Base-by-base conservation (phyloP, 192 early-diverging fungal genomes). In the Fimicolochytrium jonesii region DNA sequence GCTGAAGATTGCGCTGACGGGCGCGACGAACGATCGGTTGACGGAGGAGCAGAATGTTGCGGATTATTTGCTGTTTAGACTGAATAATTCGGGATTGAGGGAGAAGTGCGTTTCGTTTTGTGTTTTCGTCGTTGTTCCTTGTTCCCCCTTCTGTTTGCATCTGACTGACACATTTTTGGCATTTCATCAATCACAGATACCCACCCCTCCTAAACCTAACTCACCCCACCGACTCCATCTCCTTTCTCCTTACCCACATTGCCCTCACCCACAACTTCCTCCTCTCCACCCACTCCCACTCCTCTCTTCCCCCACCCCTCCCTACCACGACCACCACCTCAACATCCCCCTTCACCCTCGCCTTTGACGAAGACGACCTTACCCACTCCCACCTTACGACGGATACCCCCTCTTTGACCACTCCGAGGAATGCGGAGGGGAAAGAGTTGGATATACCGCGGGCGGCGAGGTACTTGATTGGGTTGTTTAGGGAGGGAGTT, bases 1-100 rank as follows among this genome's bases (percentile, higher is more conserved):
- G 32, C 72, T 98, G 69, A 92, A 94, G 58, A 88, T 98, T 2
- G 92, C 93, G 6, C 66, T 98, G 35, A 92, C 91, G 29, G 94
- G 72, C 35, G 88, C 90, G 2, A 94, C 94, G 29, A 89, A 86
- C 17, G 92, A 96, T 67, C 79, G 87, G 56, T 76, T 93, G 35
- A 85, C 87, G 2, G 91, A 92, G 39, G 83, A 88, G 52, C 69
- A 79, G 67, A 77, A 92, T 37, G 86, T 98, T 43, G 92, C 86
- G 3, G 95, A 96, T 68, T 98, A 93, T 61, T 75, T 98, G 18
- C 73, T 98, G 0, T 96, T 86, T 71, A 73, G 84, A 17, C 77
- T 98, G 41, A 96, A 96, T 44, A 53, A 67, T 9, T 63, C 52
- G 43, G 48, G 18, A 7, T 22, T n/a, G 9, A 43, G n/a, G 26